phyloP scores from a whole-genome alignment of 2,329 filamentous ascomycete genomes.

The Fusarium falciforme region DNA sequence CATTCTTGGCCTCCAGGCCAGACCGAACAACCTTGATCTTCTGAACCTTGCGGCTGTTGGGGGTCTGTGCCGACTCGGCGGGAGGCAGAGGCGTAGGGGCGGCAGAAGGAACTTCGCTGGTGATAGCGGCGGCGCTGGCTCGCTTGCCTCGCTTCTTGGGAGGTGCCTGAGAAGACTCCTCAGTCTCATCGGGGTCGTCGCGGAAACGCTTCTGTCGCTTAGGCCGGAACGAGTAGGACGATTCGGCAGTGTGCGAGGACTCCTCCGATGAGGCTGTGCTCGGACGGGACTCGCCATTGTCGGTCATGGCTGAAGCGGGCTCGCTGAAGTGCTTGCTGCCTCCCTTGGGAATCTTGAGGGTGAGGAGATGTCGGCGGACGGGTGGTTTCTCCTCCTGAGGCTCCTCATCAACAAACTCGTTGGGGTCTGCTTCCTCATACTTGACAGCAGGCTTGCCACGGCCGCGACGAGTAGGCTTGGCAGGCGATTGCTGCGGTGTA shows the following conservation, averaged over 20 bases:
- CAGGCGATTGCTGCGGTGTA: constrained; percentile 27
- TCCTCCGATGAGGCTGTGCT: constrained; percentile 65
- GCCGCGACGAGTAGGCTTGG: constrained; percentile 41
- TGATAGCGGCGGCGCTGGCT: constrained; percentile 18
- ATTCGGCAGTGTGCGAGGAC: constrained; percentile 60
- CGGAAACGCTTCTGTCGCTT: constrained; percentile 67
- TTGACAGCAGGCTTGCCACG: constrained; percentile 41
- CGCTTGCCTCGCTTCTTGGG: constrained; percentile 54
- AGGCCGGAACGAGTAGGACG: constrained; percentile 64
- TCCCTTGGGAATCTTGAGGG: constrained; percentile 54
- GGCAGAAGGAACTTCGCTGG: constrained; percentile 27
- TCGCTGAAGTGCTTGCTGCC: constrained; percentile 52
- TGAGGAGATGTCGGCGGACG: constrained; percentile 48
- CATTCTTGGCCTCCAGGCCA: constrained; percentile 44
- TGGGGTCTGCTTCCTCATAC: constrained; percentile 46
- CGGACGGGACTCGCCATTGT: constrained; percentile 62
- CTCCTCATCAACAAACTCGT: constrained; percentile 45
- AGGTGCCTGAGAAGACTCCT: constrained; percentile 50
- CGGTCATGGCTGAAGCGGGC: constrained; percentile 50
- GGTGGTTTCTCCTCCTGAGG: constrained; percentile 43
- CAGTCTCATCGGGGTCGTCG: constrained; percentile 59
- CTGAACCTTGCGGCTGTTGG: constrained; percentile 47
- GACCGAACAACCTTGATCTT: constrained; percentile 55
- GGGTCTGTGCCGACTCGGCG: constrained; percentile 32
- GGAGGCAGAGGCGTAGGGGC: constrained; percentile 34